Conservation (phyloP, 1,139 yeast species). For the Kodamaea alishanica region DNA sequence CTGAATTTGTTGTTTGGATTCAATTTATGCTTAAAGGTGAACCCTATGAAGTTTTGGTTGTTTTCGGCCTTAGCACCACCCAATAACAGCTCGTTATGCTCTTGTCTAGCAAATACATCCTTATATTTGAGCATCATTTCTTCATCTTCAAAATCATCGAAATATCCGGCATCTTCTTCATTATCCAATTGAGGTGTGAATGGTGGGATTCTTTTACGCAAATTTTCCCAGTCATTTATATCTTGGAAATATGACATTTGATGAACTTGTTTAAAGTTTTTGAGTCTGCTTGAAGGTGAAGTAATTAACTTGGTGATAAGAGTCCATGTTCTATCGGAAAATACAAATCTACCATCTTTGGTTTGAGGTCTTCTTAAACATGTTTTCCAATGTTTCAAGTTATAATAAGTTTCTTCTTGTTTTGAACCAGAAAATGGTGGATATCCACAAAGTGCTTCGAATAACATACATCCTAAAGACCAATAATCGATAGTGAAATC, state of each 20-base stretch:
- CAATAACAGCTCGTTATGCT: constrained; percentile 76
- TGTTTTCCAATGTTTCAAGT: constrained; percentile 89
- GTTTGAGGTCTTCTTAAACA: constrained; percentile 87
- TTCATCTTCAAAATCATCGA: constrained; percentile 95
- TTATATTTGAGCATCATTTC: constrained; percentile 97
- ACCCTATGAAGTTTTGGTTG: constrained; percentile 71
- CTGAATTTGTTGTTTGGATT: constrained; percentile 54
- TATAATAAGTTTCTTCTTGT: constrained; percentile 92
- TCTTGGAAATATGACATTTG: constrained; percentile 80
- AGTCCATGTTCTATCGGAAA: constrained; percentile 96
- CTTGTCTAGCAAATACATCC: constrained; percentile 89
- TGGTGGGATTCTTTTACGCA: constrained; percentile 79
- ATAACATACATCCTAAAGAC: constrained; percentile 95
- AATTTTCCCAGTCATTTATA: constrained; percentile 62
- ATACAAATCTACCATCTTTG: constrained; percentile 85
- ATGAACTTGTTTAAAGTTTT: constrained; percentile 76
- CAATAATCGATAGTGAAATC: constrained; percentile 97
- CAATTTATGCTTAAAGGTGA: constrained; percentile 88
- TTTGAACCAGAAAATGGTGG: constrained; percentile 96
- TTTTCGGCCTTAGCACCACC: constrained; percentile 45
- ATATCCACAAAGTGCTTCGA: constrained; percentile 89
- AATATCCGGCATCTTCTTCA: constrained; percentile 97
- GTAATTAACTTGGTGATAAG: constrained; percentile 77
- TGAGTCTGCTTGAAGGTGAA: constrained; percentile 69
- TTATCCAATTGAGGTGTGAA: constrained; percentile 95